Evolutionary conservation across 805 yeast genomes (phyloP).

Genomic region (Saturnispora halmiae): DNA sequence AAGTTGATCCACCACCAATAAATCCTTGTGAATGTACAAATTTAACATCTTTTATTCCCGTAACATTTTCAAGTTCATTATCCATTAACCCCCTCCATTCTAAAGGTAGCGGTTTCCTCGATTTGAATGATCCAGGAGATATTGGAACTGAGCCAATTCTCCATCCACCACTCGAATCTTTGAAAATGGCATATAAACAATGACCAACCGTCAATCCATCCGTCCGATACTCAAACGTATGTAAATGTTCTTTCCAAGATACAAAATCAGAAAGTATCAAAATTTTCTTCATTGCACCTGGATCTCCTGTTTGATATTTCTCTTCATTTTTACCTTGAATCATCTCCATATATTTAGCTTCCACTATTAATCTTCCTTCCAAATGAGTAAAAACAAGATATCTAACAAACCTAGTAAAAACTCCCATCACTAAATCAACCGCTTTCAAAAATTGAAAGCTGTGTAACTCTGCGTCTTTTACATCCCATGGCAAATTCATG

Average conservation of each 20-base stretch:
- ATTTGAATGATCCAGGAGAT: slow-evolving; percentile 62
- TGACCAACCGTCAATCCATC: slow-evolving; percentile 27
- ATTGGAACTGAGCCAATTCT: slow-evolving; percentile 83
- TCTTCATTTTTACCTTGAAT: slow-evolving; percentile 37
- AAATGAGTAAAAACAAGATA: slow-evolving; percentile 78
- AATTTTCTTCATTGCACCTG: slow-evolving; percentile 33
- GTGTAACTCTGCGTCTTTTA: slow-evolving; percentile 56
- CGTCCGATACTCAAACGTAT: slow-evolving; percentile 8
- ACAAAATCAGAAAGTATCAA: slow-evolving; percentile 62
- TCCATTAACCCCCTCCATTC: slow-evolving; percentile 90
- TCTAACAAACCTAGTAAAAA: slow-evolving; percentile 55
- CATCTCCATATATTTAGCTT: slow-evolving; percentile 52
- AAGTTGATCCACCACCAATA: slow-evolving; percentile 82
- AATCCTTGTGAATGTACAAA: slow-evolving; percentile 95
- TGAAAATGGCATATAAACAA: slow-evolving; percentile 68
- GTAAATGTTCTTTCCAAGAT: slow-evolving; percentile 86
- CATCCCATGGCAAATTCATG: slow-evolving; percentile 77
- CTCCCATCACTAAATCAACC: slow-evolving; percentile 67
- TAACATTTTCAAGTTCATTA: slow-evolving; percentile 54
- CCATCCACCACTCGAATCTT: slow-evolving; percentile 63
- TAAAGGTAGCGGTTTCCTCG: slow-evolving; percentile 79
- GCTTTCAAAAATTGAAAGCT: slow-evolving; percentile 50
- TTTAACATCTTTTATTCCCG: slow-evolving; percentile 75
- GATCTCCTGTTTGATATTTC: neutral
- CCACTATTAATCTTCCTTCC: slow-evolving; percentile 73